Conservation (phyloP, 2,329 filamentous ascomycete species). For the Zalaria obscura region DNA sequence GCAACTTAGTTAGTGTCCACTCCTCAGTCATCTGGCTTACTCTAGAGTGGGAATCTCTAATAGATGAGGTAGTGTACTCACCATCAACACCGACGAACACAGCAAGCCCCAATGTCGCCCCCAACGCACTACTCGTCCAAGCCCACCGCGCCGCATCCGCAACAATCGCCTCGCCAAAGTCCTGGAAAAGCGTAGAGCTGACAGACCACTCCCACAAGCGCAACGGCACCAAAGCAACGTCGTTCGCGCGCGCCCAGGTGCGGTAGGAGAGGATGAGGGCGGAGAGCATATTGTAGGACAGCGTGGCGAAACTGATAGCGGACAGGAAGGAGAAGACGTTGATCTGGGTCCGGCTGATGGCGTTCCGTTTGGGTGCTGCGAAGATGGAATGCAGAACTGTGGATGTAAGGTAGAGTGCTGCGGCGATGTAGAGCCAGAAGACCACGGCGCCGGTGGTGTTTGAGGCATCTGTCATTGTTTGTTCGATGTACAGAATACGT, state of each 20-base stretch:
- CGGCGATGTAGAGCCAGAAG: conserved; percentile 20
- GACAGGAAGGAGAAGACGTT: conserved; percentile 11
- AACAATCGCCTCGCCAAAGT: conserved; percentile 18
- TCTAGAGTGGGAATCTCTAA: too few relatives aligned
- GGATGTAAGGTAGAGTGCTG: conserved; percentile 13
- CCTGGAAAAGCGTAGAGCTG: conserved; percentile 16
- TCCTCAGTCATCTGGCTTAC: too few relatives aligned
- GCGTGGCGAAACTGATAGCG: conserved; percentile 14
- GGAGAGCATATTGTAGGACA: conserved; percentile 20
- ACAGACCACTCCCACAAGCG: conserved; percentile 17
- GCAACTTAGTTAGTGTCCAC: too few relatives aligned
- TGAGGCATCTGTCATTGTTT: not conserved
- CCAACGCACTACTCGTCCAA: conserved; percentile 13
- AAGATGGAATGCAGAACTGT: conserved; percentile 6
- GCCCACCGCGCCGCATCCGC: conserved; percentile 9
- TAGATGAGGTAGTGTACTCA: too few relatives aligned
- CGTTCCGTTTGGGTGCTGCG: not conserved
- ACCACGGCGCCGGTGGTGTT: conserved; percentile 16
- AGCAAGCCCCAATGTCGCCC: conserved; percentile 12
- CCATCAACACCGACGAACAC: conserved; percentile 17
- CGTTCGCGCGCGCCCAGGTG: conserved; percentile 9
- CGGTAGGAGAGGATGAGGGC: conserved; percentile 18
- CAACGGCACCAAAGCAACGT: conserved; percentile 1
- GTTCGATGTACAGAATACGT: too few relatives aligned
- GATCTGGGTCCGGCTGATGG: conserved; percentile 1